These are phyloP conservation scores for Sporothrix pseudoabietina DNA, from an alignment of 2,329 filamentous ascomycete species.

Conservation along the genomic window DNA sequence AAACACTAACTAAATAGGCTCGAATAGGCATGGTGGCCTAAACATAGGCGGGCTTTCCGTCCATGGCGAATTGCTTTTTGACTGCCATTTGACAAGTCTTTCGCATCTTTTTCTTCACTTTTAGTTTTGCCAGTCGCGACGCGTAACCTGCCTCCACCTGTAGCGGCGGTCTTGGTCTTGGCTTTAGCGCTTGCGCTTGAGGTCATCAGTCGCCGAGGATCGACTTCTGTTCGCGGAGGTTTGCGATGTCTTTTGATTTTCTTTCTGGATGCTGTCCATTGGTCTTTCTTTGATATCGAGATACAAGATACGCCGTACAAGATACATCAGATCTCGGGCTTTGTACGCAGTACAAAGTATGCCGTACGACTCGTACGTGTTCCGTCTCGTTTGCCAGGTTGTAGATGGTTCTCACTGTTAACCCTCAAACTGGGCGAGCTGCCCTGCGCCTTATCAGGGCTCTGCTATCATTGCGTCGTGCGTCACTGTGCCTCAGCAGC, in stretches of 20 bases:
- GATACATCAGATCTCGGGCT: neutral
- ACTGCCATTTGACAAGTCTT: neutral
- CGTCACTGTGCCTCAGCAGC: slow-evolving; percentile 13
- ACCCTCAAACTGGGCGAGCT: neutral
- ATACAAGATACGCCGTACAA: neutral
- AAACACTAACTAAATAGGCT: neutral
- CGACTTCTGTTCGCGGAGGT: neutral
- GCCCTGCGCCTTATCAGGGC: neutral
- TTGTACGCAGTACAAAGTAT: neutral
- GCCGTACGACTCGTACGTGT: neutral
- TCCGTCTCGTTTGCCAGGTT: neutral
- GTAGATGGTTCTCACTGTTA: neutral
- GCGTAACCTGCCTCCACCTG: slow-evolving; percentile 22
- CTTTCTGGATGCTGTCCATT: neutral
- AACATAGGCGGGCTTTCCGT: neutral
- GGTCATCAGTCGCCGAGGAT: slow-evolving; percentile 12
- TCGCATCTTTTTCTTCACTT: neutral
- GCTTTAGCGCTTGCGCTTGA: slow-evolving; percentile 19
- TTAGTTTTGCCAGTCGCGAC: neutral
- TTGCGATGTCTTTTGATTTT: neutral
- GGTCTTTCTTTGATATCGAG: neutral
- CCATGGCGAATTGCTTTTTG: neutral
- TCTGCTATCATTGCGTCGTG: slow-evolving; percentile 24
- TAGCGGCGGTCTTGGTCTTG: slow-evolving; percentile 11
- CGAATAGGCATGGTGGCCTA: neutral